Percentiles rank a stretch among this genome's conserved stretches.
phyloP scores from a whole-genome alignment of 75 land plant species.

The Pinus taeda region DNA sequence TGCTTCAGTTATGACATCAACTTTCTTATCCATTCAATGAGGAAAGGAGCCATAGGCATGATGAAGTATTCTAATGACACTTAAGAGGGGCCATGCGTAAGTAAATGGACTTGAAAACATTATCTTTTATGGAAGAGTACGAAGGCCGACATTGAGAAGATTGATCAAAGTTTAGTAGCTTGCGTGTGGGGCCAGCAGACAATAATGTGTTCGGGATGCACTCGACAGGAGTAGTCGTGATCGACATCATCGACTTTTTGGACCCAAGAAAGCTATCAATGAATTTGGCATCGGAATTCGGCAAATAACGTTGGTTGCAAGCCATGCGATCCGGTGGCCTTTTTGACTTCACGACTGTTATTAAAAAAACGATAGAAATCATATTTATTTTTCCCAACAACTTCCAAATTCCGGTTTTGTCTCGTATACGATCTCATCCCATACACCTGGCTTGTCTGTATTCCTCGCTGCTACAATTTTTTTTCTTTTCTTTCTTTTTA shows the following conservation, averaged over 20 bases:
- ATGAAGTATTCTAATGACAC: background rate
- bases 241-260: background rate
- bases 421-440: background rate
- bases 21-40: no score
- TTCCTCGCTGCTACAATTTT: background rate
- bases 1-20: background rate
- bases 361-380: background rate
- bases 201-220: background rate
- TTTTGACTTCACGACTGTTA: background rate
- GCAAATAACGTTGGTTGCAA: background rate
- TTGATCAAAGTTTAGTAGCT: background rate
- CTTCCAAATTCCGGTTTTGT: background rate
- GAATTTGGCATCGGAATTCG: background rate
- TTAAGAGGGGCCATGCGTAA: background rate
- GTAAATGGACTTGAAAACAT: background rate
- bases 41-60: background rate
- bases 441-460: background rate
- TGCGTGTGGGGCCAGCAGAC: background rate
- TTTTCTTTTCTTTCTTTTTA: background rate
- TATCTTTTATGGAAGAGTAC: background rate
- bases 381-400: background rate
- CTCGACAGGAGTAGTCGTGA: no score
- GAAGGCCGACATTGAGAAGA: background rate
- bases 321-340: background rate
- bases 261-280: background rate